These are phyloP conservation scores for Bolboschoenus planiculmis DNA, from an alignment of 176 grass and related monocot genomes.

Conservation along the genomic window DNA sequence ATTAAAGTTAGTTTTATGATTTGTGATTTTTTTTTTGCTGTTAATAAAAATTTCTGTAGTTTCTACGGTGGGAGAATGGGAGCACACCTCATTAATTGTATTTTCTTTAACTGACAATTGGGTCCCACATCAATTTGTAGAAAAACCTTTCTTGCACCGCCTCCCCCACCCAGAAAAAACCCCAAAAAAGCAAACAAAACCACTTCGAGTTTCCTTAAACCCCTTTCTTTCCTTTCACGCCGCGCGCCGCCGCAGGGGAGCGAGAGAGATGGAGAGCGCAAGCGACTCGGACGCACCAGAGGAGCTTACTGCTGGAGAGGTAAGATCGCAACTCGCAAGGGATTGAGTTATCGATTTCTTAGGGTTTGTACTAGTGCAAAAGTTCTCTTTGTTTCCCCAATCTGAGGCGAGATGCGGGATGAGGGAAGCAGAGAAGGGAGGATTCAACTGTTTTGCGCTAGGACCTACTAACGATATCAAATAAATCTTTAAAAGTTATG, in stretches of 20 bases:
- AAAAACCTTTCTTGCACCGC: too few species aligned
- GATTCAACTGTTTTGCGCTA: not conserved
- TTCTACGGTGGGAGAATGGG: too few species aligned
- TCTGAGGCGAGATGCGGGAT: not conserved
- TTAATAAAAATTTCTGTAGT: too few species aligned
- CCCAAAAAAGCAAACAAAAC: too few species aligned
- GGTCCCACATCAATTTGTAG: too few species aligned
- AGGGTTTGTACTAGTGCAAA: not conserved
- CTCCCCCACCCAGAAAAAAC: too few species aligned
- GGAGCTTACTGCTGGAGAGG: conserved; percentile 34
- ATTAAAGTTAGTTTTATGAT: too few species aligned
- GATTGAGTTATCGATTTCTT: not conserved
- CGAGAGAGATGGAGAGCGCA: conserved; percentile 19
- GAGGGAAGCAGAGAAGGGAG: not conserved
- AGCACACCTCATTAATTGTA: too few species aligned
- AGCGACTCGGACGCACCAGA: conserved; percentile 41
- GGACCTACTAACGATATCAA: not conserved
- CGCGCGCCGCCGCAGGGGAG: not conserved
- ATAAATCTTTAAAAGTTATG: not conserved
- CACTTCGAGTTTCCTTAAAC: too few species aligned
- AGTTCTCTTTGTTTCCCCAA: not conserved
- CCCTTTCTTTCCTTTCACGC: not conserved
- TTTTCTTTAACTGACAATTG: too few species aligned
- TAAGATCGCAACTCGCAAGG: not conserved
- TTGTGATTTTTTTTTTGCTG: too few species aligned